Evolutionary conservation across 2,329 filamentous ascomycete genomes (phyloP).

Genomic region (Magnaporthales sp.): DNA sequence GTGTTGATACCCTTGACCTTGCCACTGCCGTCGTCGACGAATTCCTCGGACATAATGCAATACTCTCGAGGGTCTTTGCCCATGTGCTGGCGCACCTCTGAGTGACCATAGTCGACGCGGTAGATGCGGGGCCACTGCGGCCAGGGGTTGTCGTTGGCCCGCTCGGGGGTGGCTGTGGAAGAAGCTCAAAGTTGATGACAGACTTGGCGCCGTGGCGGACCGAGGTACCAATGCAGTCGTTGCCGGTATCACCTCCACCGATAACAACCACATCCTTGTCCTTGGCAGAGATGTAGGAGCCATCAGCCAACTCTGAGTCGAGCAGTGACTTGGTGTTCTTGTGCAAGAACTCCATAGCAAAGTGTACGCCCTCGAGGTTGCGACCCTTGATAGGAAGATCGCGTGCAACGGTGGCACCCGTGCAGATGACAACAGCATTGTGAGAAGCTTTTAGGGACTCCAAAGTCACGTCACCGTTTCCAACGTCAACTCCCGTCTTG

Average conservation of each 20-base stretch:
- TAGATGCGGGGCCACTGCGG: constrained; percentile 97
- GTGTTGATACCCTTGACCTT: constrained; percentile 95
- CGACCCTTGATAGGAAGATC: constrained; percentile 87
- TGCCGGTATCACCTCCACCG: constrained; percentile 94
- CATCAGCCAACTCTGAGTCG: constrained; percentile 78
- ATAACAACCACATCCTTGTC: constrained; percentile 95
- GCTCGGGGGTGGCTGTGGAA: constrained; percentile 89
- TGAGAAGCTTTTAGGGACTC: constrained; percentile 63
- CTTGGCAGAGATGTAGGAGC: constrained; percentile 86
- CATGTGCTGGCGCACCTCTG: constrained; percentile 91
- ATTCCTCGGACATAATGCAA: constrained; percentile 97
- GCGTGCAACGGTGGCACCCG: constrained; percentile 85
- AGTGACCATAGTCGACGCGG: constrained; percentile 96
- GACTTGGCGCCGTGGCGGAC: constrained; percentile 93
- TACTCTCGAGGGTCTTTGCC: constrained; percentile 94
- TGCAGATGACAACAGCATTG: constrained; percentile 83
- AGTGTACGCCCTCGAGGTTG: constrained; percentile 84
- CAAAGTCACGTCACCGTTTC: constrained; percentile 60
- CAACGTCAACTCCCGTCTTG: constrained; percentile 68
- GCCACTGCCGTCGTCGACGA: constrained; percentile 80
- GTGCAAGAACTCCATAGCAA: constrained; percentile 95
- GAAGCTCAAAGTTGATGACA: constrained; percentile 90
- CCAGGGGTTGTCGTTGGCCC: constrained; percentile 93
- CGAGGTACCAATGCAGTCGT: constrained; percentile 95
- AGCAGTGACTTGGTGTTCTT: constrained; percentile 96